These are phyloP conservation scores for Claviceps fusiformis DNA, from an alignment of 2,329 filamentous ascomycete genomes.

Conservation along the genomic window DNA sequence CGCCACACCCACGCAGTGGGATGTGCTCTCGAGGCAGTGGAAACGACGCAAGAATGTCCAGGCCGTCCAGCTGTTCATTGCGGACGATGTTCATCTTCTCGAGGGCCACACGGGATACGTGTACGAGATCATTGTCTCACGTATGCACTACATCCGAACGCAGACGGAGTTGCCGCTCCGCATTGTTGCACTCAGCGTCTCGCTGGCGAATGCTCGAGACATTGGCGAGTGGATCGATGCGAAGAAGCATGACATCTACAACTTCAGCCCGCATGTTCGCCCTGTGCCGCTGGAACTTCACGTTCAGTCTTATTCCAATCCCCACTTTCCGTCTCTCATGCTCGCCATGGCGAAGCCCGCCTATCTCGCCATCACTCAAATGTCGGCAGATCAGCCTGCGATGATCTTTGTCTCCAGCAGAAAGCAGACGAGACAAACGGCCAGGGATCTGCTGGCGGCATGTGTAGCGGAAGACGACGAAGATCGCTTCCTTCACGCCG, in stretches of 20 bases:
- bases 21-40: constrained; percentile 91
- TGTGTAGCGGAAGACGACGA: constrained; percentile 83
- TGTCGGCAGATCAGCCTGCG: constrained; percentile 78
- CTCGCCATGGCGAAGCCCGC: constrained; percentile 94
- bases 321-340: constrained; percentile 97
- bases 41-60: constrained; percentile 92
- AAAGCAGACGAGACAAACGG: constrained; percentile 82
- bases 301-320: constrained; percentile 88
- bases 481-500: constrained; percentile 81
- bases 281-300: constrained; percentile 85
- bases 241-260: constrained; percentile 96
- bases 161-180: constrained; percentile 76
- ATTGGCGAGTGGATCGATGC: constrained; percentile 97
- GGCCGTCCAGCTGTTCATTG: constrained; percentile 78
- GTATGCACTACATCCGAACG: constrained; percentile 90
- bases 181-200: constrained; percentile 81
- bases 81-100: constrained; percentile 88
- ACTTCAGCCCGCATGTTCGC: constrained; percentile 87
- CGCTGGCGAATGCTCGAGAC: constrained; percentile 82
- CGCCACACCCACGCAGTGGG: constrained; percentile 90
- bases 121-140: constrained; percentile 93
- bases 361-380: constrained; percentile 75
- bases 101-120: constrained; percentile 76
- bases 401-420: constrained; percentile 86
- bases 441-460: constrained; percentile 75